These are phyloP conservation scores for Beauveria sp. DNA, from an alignment of 2,329 filamentous ascomycete species.

Conservation along the genomic window DNA sequence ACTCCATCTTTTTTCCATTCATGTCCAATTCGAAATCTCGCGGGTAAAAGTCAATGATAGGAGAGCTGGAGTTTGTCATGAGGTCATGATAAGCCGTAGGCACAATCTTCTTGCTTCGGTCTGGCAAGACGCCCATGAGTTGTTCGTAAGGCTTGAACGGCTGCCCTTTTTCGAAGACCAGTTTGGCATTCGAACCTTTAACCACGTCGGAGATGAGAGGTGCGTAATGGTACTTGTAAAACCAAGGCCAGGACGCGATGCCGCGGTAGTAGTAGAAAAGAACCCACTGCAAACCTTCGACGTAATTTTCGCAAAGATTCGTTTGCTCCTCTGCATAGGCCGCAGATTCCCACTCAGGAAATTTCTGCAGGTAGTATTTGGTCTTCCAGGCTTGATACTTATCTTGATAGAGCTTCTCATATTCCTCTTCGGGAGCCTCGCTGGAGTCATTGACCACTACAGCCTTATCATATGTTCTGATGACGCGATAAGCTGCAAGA, in stretches of 20 bases:
- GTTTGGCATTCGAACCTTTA: slow-evolving; percentile 76
- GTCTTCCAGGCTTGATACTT: slow-evolving; percentile 94
- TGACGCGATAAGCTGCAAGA: slow-evolving; percentile 73
- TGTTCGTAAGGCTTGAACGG: slow-evolving; percentile 94
- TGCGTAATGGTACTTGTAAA: slow-evolving; percentile 92
- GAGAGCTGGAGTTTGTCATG: slow-evolving; percentile 85
- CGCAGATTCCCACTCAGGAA: slow-evolving; percentile 73
- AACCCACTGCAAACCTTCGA: slow-evolving; percentile 96
- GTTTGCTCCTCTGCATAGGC: slow-evolving; percentile 69
- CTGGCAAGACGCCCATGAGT: slow-evolving; percentile 94
- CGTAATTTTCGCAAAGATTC: slow-evolving; percentile 87
- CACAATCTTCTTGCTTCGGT: slow-evolving; percentile 95
- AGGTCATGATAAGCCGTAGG: slow-evolving; percentile 78
- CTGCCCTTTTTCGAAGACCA: slow-evolving; percentile 89
- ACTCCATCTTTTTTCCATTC: slow-evolving; percentile 99
- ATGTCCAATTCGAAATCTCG: slow-evolving; percentile 96
- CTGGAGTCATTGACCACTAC: slow-evolving; percentile 71
- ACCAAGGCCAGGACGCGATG: slow-evolving; percentile 98
- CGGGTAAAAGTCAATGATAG: slow-evolving; percentile 97
- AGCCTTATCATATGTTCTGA: slow-evolving; percentile 87
- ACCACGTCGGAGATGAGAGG: slow-evolving; percentile 96
- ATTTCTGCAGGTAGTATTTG: slow-evolving; percentile 85
- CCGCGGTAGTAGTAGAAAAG: slow-evolving; percentile 96
- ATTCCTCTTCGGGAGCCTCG: slow-evolving; percentile 69
- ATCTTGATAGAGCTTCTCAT: slow-evolving; percentile 78